phyloP scores from a whole-genome alignment of 148 eudicot genomes.

The Limonium bicolor region DNA sequence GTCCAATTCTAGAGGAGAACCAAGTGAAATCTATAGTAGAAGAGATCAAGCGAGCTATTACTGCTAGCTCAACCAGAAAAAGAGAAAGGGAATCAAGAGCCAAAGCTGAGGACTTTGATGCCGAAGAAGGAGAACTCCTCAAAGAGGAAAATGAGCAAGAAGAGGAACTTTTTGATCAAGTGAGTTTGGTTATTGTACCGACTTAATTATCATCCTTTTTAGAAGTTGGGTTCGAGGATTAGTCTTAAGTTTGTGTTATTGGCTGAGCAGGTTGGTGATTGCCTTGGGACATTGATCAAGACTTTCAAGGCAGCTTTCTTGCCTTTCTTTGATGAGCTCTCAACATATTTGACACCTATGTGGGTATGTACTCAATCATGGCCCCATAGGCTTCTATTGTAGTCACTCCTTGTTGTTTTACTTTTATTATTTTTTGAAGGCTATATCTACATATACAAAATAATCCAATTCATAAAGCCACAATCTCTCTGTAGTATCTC shows the following conservation, averaged over 20 bases:
- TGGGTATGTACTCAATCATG: conserved; percentile 24
- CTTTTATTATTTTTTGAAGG: no score
- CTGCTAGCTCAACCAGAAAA: conserved; percentile 23
- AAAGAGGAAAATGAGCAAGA: conserved; percentile 37
- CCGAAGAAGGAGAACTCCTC: conserved; percentile 27
- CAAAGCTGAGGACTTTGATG: conserved; percentile 29
- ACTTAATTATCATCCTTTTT: no score
- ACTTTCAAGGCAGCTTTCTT: conserved; percentile 32
- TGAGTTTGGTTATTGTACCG: conserved; percentile 6
- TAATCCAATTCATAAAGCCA: no score
- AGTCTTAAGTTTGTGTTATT: no score
- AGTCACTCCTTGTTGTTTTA: no score
- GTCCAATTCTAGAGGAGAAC: conserved; percentile 18
- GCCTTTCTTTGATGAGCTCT: conserved; percentile 30
- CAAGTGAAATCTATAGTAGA: conserved; percentile 25
- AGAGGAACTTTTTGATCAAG: conserved; percentile 32
- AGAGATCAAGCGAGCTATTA: conserved; percentile 20
- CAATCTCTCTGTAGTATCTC: no score
- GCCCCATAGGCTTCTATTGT: no score
- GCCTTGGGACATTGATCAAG: conserved; percentile 30
- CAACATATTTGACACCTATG: conserved; percentile 24
- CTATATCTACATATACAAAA: no score
- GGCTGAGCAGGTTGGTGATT: conserved; percentile 21
- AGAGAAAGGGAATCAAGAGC: conserved; percentile 23
- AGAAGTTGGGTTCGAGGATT: no score